A percentile compares a stretch with the other conserved stretches of the same genome.
Evolutionary conservation across 2,329 filamentous ascomycete genomes (phyloP).

Genomic region (Sclerotinia trifoliorum): DNA sequence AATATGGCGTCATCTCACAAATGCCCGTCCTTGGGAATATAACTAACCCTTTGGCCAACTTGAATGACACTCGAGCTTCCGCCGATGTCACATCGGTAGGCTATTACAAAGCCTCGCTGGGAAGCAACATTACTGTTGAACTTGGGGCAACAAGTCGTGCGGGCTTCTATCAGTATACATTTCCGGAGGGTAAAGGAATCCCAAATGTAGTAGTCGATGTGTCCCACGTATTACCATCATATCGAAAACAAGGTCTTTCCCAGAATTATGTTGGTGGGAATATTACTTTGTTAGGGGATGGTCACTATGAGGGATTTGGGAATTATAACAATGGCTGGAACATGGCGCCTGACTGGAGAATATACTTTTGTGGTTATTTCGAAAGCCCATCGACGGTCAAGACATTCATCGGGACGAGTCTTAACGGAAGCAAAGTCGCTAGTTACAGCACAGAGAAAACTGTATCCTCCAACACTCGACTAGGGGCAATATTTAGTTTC

Average conservation of each 20-base stretch:
- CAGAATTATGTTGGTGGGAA: conserved; percentile 60
- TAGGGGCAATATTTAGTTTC: conserved; percentile 52
- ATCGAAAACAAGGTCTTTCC: conserved; percentile 55
- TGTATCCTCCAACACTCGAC: conserved; percentile 33
- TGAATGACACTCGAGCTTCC: conserved; percentile 52
- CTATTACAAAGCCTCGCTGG: conserved; percentile 57
- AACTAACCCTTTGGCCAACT: conserved; percentile 53
- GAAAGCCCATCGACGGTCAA: conserved; percentile 48
- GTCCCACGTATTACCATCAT: conserved; percentile 62
- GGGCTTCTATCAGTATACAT: conserved; percentile 60
- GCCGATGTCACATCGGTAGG: conserved; percentile 56
- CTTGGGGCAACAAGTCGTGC: conserved; percentile 55
- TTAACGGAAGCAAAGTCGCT: conserved; percentile 2
- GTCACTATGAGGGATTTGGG: conserved; percentile 58
- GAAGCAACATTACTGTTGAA: conserved; percentile 56
- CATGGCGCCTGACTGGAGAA: conserved; percentile 58
- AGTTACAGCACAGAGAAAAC: conserved; percentile 39
- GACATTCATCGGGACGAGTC: conserved; percentile 41
- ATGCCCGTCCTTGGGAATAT: conserved; percentile 53
- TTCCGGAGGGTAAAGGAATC: conserved; percentile 44
- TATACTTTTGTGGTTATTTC: conserved; percentile 53
- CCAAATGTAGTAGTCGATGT: conserved; percentile 58
- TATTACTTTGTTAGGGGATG: conserved; percentile 50
- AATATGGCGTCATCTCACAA: conserved; percentile 64
- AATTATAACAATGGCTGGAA: conserved; percentile 69